phyloP scores from a whole-genome alignment of 768 basidiomycete genomes.

The Gyrodon lividus region DNA sequence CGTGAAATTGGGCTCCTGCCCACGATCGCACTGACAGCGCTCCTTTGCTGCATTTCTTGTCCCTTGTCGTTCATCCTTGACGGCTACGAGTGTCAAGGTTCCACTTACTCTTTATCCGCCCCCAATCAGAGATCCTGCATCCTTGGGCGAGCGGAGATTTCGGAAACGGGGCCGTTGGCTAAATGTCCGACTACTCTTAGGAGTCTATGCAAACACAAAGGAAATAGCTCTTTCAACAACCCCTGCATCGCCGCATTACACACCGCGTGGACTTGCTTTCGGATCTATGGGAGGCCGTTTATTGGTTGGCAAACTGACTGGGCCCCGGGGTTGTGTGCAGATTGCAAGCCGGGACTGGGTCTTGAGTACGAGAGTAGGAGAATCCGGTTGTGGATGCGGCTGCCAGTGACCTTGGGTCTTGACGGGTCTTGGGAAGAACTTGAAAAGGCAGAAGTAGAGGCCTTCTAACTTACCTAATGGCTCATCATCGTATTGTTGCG shows the following conservation, averaged over 20 bases:
- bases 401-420: constrained; percentile 5
- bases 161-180: neutral
- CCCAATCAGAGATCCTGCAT: neutral
- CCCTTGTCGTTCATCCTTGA: neutral
- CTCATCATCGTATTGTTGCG: too few species aligned
- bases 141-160: constrained; percentile 1
- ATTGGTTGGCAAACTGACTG: neutral
- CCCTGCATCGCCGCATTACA: neutral
- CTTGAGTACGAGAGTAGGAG: neutral
- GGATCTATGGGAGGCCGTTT: neutral
- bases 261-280: neutral
- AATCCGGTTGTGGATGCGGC: neutral
- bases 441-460: constrained; percentile 2
- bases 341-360: neutral
- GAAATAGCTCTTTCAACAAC: too few species aligned
- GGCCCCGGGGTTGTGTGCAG: neutral
- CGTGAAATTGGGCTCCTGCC: constrained; percentile 11
- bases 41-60: constrained; percentile 10
- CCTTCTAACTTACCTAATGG: too few species aligned
- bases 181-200: neutral
- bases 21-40: neutral
- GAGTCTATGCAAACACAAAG: neutral
- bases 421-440: constrained; percentile 8
- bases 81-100: constrained; percentile 11
- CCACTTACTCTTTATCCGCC: neutral